phyloP scores from a whole-genome alignment of 148 eudicot genomes.

The Suaeda aralocaspica region DNA sequence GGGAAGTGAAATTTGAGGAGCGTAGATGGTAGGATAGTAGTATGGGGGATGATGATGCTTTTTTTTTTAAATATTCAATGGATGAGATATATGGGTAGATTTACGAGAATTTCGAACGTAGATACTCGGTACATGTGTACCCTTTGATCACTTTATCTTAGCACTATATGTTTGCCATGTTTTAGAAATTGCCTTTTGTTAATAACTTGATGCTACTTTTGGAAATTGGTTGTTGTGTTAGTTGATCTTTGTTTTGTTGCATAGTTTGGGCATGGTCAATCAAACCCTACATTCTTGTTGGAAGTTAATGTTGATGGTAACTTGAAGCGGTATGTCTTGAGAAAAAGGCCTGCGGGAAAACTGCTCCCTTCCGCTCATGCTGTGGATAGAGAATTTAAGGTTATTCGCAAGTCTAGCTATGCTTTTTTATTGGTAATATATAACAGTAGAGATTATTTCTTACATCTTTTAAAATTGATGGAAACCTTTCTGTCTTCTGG shows the following conservation, averaged over 20 bases:
- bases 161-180: too few relatives aligned
- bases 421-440: neutral
- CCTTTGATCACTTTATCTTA: too few relatives aligned
- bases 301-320: conserved; percentile 47
- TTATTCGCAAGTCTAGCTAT: neutral
- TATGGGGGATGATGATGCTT: too few relatives aligned
- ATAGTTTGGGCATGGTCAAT: conserved; percentile 97
- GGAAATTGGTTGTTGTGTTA: too few relatives aligned
- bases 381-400: conserved; percentile 95
- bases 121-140: too few relatives aligned
- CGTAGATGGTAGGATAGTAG: too few relatives aligned
- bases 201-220: conserved; percentile 1
- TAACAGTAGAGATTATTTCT: too few relatives aligned
- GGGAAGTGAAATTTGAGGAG: too few relatives aligned
- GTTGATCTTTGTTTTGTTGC: neutral
- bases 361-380: conserved; percentile 95
- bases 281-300: conserved; percentile 83
- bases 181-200: neutral
- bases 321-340: conserved; percentile 60
- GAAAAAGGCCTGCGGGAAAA: conserved; percentile 86
- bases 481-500: neutral
- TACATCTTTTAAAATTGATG: neutral
- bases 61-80: too few relatives aligned
- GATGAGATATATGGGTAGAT: too few relatives aligned
- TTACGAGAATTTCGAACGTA: too few relatives aligned